phyloP scores from a whole-genome alignment of 352 stramenopile species.

The Phytopythium litorale region DNA sequence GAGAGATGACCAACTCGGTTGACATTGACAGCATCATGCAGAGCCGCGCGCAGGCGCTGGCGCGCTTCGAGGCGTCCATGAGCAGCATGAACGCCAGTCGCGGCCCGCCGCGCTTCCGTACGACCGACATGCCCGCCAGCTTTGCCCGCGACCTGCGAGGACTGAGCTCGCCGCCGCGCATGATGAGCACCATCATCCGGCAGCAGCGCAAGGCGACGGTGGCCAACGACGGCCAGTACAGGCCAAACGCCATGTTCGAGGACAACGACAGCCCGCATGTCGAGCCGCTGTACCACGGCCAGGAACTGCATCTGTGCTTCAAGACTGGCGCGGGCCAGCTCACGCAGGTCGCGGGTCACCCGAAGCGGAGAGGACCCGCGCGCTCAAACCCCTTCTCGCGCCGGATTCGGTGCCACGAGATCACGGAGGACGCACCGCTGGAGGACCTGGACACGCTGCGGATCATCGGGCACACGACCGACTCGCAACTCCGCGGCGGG shows the following conservation, averaged over 20 bases:
- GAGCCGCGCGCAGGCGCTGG: conserved; percentile 23
- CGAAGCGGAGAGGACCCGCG: conserved; percentile 20
- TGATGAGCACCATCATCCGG: conserved; percentile 33
- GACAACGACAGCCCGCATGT: conserved; percentile 12
- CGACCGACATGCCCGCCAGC: conserved; percentile 20
- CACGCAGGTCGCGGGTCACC: conserved; percentile 43
- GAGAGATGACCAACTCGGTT: conserved; percentile 17
- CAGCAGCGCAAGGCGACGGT: conserved; percentile 23
- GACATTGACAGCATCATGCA: conserved; percentile 37
- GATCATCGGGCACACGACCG: conserved; percentile 58
- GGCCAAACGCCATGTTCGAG: background rate
- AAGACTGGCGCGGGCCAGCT: conserved; percentile 36
- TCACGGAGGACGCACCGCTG: conserved; percentile 25
- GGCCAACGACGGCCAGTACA: conserved; percentile 7
- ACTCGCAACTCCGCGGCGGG: conserved; percentile 46
- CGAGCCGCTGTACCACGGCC: conserved; percentile 45
- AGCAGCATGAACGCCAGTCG: conserved; percentile 16
- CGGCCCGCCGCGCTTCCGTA: conserved; percentile 22
- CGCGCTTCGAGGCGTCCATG: conserved; percentile 39
- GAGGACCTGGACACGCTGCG: conserved; percentile 42
- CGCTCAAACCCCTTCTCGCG: conserved; percentile 53
- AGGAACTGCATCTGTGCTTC: conserved; percentile 53
- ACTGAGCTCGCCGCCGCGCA: conserved; percentile 46
- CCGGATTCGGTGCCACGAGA: conserved; percentile 36
- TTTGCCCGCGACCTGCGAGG: conserved; percentile 38